Percentiles rank a stretch among this genome's conserved stretches.
Evolutionary conservation across 2,329 filamentous ascomycete genomes (phyloP).

Genomic region (Sporothrix pallida): DNA sequence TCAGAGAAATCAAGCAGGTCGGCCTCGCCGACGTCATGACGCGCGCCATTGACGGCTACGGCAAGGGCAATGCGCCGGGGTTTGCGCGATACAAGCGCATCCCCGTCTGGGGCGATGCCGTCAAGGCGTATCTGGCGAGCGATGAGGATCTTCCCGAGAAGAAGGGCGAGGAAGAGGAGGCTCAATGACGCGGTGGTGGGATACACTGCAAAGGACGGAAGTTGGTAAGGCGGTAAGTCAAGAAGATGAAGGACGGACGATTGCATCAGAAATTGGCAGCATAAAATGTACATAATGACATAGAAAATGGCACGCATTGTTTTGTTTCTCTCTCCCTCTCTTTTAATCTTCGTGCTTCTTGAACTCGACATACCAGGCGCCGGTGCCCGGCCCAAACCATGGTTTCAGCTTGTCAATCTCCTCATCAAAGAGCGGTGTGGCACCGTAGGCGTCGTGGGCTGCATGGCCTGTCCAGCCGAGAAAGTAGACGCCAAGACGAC

Average conservation of each 20-base stretch:
- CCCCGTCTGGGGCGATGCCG: slow-evolving; percentile 33
- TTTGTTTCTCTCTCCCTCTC: no score
- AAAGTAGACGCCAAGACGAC: neutral
- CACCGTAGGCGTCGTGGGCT: slow-evolving; percentile 4
- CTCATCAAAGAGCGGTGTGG: neutral
- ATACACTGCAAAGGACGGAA: no score
- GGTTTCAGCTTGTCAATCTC: slow-evolving; percentile 5
- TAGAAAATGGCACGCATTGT: no score
- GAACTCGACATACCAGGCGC: neutral
- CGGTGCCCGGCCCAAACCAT: neutral
- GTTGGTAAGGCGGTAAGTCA: no score
- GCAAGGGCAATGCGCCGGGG: slow-evolving; percentile 31
- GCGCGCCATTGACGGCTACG: slow-evolving; percentile 35
- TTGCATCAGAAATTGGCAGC: no score
- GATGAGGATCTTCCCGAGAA: slow-evolving; percentile 30
- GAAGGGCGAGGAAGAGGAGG: neutral
- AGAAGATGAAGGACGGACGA: no score
- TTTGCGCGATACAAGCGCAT: slow-evolving; percentile 35
- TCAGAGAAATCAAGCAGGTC: slow-evolving; percentile 35
- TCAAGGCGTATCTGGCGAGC: slow-evolving; percentile 33
- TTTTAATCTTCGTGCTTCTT: neutral
- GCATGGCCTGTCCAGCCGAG: neutral
- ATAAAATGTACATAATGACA: neutral
- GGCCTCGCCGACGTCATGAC: slow-evolving; percentile 32
- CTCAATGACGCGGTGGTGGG: no score